Conservation (phyloP, 768 basidiomycete species). For the Leccinum pellstonianum region DNA sequence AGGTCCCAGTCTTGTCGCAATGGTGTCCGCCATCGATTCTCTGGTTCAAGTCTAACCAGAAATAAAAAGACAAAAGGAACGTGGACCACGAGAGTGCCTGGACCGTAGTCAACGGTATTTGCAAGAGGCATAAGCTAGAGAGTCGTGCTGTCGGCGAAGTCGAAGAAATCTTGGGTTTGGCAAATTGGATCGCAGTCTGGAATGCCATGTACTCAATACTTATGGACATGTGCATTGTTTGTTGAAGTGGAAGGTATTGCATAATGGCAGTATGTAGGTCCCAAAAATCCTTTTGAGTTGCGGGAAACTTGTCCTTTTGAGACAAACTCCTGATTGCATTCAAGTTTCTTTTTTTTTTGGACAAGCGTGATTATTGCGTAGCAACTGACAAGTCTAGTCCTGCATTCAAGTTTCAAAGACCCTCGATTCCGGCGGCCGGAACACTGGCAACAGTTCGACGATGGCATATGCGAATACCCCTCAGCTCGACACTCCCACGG, state of each 20-base stretch:
- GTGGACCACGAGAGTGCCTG: not conserved
- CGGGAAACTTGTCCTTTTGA: too few relatives aligned
- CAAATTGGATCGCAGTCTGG: not conserved
- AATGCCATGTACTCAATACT: not conserved
- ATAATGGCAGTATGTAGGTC: not conserved
- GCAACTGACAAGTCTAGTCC: too few relatives aligned
- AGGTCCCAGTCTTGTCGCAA: conserved; percentile 50
- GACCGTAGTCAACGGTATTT: not conserved
- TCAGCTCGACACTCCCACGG: too few relatives aligned
- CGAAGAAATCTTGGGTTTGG: not conserved
- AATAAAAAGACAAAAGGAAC: conserved; percentile 3
- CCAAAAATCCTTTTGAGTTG: too few relatives aligned
- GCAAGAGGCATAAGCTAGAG: not conserved
- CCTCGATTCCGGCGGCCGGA: too few relatives aligned
- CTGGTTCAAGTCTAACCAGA: not conserved
- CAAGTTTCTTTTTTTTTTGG: too few relatives aligned
- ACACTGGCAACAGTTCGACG: too few relatives aligned
- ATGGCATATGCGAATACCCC: too few relatives aligned
- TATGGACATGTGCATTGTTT: conserved; percentile 16
- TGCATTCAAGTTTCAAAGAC: too few relatives aligned
- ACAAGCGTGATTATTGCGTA: too few relatives aligned
- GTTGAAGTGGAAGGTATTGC: conserved; percentile 3
- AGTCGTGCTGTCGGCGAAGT: not conserved
- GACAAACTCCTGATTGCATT: too few relatives aligned
- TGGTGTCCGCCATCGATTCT: conserved; percentile 11